phyloP scores from a whole-genome alignment of 768 basidiomycete genomes.

The Russula abietina region DNA sequence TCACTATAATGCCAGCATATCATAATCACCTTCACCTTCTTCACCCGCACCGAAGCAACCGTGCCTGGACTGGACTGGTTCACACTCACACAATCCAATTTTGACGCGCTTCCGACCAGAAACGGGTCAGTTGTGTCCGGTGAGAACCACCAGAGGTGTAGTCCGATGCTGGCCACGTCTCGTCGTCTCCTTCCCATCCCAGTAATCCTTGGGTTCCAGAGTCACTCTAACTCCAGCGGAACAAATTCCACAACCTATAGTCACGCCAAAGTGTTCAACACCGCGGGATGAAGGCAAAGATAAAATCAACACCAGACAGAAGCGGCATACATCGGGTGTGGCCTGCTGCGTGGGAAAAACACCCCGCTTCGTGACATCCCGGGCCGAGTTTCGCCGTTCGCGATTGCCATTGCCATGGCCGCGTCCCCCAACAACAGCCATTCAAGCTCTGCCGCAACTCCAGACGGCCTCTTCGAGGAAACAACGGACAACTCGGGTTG shows the following conservation, averaged over 20 bases:
- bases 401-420: slow-evolving; percentile 1
- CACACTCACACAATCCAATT: too few relatives aligned
- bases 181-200: neutral
- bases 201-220: neutral
- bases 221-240: neutral
- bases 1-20: slow-evolving; percentile 3
- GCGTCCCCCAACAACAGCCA: slow-evolving; percentile 15
- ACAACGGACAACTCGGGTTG: slow-evolving; percentile 26
- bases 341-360: neutral
- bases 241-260: neutral
- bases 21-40: slow-evolving; percentile 2
- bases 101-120: neutral
- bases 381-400: slow-evolving; percentile 2
- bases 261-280: neutral
- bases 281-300: neutral
- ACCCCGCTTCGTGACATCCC: neutral
- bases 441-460: slow-evolving; percentile 13
- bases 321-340: neutral
- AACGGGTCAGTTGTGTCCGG: neutral
- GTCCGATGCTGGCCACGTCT: neutral
- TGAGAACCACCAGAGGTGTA: neutral
- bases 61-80: neutral
- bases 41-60: slow-evolving; percentile 6
- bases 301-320: neutral
- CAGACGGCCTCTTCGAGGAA: slow-evolving; percentile 17